Base-by-base conservation (phyloP, 192 early-diverging fungal species). In the Podochytrium sp. region DNA sequence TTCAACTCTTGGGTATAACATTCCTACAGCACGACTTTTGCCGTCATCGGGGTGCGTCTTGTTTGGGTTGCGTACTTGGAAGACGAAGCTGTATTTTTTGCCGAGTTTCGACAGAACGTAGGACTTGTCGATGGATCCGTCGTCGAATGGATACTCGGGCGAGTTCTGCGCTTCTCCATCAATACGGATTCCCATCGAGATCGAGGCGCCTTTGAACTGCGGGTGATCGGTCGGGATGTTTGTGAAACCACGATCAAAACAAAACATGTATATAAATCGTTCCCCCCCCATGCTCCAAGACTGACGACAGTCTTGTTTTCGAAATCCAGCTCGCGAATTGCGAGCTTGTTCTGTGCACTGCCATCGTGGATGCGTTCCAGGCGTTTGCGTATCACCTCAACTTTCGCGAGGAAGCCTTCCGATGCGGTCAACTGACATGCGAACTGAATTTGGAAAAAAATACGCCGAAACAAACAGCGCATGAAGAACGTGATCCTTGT, bases 401-500 rank as follows among this genome's bases (percentile, higher is more conserved):
- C n/a, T n/a, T n/a, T n/a, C n/a, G n/a, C n/a, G n/a, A n/a, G n/a
- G n/a, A n/a, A n/a, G n/a, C n/a, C n/a, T n/a, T n/a, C n/a, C n/a
- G n/a, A n/a, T n/a, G n/a, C n/a, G n/a, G n/a, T n/a, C n/a, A n/a
- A n/a, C n/a, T n/a, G n/a, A n/a, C n/a, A n/a, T 47, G 43, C 10
- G 20, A 47, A 47, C n/a, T 47, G 20, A 47, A 47, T 47, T 47
- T 47, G 20, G 20, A 47, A 57, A 57, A 57, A n/a, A 20, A 57
- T n/a, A 27, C 55, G 25, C 20, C 12, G 0, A 1, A 57, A 57
- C 14, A 25, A 30, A 57, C 12, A 27, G 20, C 55, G 14, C 38
- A 70, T 70, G 67, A 57, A 47, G 38, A 71, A 71, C 69, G 34
- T 25, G 16, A 47, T 71, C 6, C 56, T 71, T 27, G 38, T 71